Conservation (phyloP, 2,329 filamentous ascomycete species). For the Colletotrichum echinochloae region DNA sequence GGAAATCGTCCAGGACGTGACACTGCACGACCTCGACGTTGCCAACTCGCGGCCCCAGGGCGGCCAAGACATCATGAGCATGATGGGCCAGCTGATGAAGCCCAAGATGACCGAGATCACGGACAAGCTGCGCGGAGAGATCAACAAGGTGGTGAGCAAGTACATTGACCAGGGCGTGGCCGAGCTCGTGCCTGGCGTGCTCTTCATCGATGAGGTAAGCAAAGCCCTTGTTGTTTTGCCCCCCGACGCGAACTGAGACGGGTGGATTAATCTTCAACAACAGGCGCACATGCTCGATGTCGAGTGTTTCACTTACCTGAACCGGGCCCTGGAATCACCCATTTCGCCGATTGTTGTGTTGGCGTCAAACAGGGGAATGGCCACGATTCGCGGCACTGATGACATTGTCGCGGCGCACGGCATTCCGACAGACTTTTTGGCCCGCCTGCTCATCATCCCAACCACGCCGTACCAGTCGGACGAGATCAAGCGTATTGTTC, state of each 20-base stretch:
- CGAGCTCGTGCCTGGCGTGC: conserved; percentile 95
- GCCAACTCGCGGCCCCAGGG: conserved; percentile 96
- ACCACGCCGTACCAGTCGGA: conserved; percentile 89
- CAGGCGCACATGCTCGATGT: conserved; percentile 99
- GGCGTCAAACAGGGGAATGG: conserved; percentile 95
- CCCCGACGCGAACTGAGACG: conserved; percentile 28
- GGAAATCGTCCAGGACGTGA: conserved; percentile 99
- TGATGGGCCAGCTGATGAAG: conserved; percentile 99
- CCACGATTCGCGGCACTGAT: conserved; percentile 88
- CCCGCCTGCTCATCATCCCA: conserved; percentile 94
- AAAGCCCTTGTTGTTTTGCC: conserved; percentile 26
- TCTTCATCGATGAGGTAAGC: conserved; percentile 96
- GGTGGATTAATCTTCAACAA: conserved; percentile 41
- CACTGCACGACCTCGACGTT: conserved; percentile 94
- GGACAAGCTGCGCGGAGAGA: conserved; percentile 93
- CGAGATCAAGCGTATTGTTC: conserved; percentile 93
- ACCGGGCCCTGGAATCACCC: conserved; percentile 93
- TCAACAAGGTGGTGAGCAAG: conserved; percentile 99
- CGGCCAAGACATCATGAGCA: conserved; percentile 99
- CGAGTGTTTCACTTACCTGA: conserved; percentile 98
- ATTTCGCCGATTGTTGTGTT: conserved; percentile 98
- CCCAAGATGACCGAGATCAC: conserved; percentile 99
- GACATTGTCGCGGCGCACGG: conserved; percentile 90
- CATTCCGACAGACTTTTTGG: conserved; percentile 92
- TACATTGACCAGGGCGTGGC: conserved; percentile 99